Base-by-base conservation (phyloP, 75 land plant genomes). In the Cryptomeria japonica region DNA sequence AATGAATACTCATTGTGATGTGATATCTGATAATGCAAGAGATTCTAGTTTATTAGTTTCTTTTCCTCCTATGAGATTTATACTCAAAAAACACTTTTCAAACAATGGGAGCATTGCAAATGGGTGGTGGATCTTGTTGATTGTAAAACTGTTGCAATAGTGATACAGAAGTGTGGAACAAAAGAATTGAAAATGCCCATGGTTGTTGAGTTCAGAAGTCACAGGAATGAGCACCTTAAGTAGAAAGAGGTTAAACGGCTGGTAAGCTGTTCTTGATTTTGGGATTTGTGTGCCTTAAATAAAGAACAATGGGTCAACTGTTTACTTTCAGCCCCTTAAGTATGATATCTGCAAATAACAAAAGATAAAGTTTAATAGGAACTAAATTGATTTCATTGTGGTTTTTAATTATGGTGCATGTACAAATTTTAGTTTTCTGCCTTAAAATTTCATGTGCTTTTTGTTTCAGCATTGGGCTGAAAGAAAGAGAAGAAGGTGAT, bases 401-500 rank as follows among this genome's bases (percentile, higher is more conserved):
- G 1, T 64, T n/a, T n/a, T n/a, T n/a, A n/a, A n/a, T n/a, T n/a
- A n/a, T n/a, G n/a, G n/a, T n/a, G n/a, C n/a, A n/a, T n/a, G n/a
- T n/a, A n/a, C n/a, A n/a, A n/a, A n/a, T n/a, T n/a, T 28, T 32
- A 36, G 2, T 32, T 87, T 72, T 31, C 15, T 77, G 46, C 28
- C 51, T 41, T 9, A 76, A n/a, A n/a, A 76, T 88, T 61, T 70
- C 31, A 22, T 5, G 8, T 70, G 79, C 39, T 58, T 32, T 31
- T 58, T 47, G 25, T 86, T 87, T 44, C 96, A 98, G 99, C 80
- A 88, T 96, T 86, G 97, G 96, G 6, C 90, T 98, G 88, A 88
- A 83, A 51, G 95, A 97, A 38, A 95, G 97, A 84, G 97, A 97
- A 88, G 98, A 97, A 88, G 97, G 95, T 84, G 99, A 98, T 88